phyloP scores from a whole-genome alignment of 2,329 filamentous ascomycete genomes.

The Ceratocystis lukuohia region DNA sequence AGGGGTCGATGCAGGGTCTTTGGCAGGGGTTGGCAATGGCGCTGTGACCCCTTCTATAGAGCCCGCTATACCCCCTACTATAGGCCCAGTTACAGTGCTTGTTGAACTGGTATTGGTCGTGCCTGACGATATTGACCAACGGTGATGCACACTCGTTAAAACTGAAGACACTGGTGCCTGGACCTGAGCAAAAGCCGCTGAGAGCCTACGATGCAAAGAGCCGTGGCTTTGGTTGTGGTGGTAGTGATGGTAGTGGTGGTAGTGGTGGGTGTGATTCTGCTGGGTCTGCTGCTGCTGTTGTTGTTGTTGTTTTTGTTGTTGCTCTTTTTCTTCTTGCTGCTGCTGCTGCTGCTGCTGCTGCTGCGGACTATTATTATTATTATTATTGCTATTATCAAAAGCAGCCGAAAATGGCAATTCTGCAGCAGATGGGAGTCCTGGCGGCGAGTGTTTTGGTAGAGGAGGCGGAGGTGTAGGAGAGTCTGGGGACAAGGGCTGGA shows the following conservation, averaged over 20 bases:
- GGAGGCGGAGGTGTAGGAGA: not conserved
- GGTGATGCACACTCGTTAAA: not conserved
- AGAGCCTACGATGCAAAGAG: not conserved
- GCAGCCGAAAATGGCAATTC: not conserved
- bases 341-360: not conserved
- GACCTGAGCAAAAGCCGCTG: constrained; percentile 1
- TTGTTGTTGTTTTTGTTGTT: too few relatives aligned
- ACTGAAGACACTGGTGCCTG: not conserved
- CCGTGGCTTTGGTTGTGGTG: not conserved
- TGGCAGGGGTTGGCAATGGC: not conserved
- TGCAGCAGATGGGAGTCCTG: not conserved
- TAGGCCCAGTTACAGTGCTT: not conserved
- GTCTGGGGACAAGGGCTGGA: not conserved
- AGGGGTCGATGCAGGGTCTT: not conserved
- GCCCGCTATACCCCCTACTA: not conserved
- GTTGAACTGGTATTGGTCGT: not conserved
- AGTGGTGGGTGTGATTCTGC: too few relatives aligned
- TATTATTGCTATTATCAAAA: not conserved
- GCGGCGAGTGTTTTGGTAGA: constrained; percentile 4
- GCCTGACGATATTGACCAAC: not conserved
- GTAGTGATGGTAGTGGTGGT: too few relatives aligned
- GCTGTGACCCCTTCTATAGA: not conserved
- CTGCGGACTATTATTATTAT: not conserved
- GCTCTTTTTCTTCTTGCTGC: too few relatives aligned
- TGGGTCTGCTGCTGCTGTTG: too few relatives aligned